A percentile compares a stretch with the other conserved stretches of the same genome.
These are phyloP conservation scores for Oryza meridionalis DNA, from an alignment of 176 grass and related monocot genomes.

Conservation along the genomic window DNA sequence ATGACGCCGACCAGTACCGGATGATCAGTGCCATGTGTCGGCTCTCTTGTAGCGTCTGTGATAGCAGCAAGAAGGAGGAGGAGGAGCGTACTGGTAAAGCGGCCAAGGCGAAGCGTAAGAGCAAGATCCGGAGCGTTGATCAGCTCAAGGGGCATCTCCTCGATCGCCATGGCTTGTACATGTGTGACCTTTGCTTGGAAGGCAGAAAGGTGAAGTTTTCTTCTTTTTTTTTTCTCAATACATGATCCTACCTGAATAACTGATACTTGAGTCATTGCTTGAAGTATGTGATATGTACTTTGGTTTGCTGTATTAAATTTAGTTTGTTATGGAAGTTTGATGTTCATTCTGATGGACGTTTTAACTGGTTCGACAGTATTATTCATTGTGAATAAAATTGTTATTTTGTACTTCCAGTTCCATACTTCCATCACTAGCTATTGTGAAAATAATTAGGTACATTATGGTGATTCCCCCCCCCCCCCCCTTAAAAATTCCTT, in stretches of 20 bases:
- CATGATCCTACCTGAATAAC: background rate
- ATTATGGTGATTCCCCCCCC: background rate
- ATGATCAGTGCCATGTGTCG: constrained; percentile 68
- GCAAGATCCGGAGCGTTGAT: constrained; percentile 60
- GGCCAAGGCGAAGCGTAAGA: constrained; percentile 52
- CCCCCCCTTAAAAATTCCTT: background rate
- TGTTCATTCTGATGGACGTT: background rate
- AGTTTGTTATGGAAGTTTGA: background rate
- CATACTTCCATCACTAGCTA: background rate
- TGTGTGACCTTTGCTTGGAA: constrained; percentile 78
- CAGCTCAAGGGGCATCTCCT: constrained; percentile 75
- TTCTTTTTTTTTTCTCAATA: background rate
- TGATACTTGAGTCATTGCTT: background rate
- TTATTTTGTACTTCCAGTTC: background rate
- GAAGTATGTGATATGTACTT: background rate
- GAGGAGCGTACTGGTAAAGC: constrained; percentile 42
- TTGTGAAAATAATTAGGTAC: constrained; percentile 3
- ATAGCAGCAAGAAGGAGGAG: constrained; percentile 18
- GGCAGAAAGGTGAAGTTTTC: constrained; percentile 63
- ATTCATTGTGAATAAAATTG: background rate
- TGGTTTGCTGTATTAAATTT: background rate
- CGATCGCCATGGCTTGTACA: constrained; percentile 63
- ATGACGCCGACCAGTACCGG: constrained; percentile 71
- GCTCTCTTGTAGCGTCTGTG: constrained; percentile 71
- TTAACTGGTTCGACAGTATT: background rate